phyloP scores from a whole-genome alignment of 2,329 filamentous ascomycete genomes.

The Pezicula radicicola region DNA sequence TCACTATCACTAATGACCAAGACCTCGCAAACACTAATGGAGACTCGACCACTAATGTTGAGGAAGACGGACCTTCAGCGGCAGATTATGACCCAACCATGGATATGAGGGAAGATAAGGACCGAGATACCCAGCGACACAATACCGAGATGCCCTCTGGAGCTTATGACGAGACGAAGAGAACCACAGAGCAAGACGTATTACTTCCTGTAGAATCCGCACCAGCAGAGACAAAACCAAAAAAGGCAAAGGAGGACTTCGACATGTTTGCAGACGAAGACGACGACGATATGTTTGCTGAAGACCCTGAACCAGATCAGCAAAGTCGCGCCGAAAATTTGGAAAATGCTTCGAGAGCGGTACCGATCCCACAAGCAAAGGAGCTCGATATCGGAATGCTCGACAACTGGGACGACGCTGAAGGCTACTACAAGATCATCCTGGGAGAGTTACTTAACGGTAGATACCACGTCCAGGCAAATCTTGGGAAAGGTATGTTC shows the following conservation, averaged over 20 bases:
- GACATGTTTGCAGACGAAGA: conserved; percentile 91
- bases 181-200: conserved; percentile 48
- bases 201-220: conserved; percentile 34
- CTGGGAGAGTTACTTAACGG: conserved; percentile 86
- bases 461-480: conserved; percentile 84
- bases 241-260: conserved; percentile 60
- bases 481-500: conserved; percentile 92
- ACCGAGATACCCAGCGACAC: conserved; percentile 64
- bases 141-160: conserved; percentile 52
- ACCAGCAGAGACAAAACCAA: conserved; percentile 32
- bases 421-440: conserved; percentile 95
- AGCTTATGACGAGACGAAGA: conserved; percentile 56
- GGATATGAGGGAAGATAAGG: conserved; percentile 83
- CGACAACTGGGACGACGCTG: conserved; percentile 89
- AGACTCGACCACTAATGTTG: conserved; percentile 31
- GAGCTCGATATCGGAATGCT: conserved; percentile 71
- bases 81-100: conserved; percentile 88
- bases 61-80: conserved; percentile 78
- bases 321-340: conserved; percentile 34
- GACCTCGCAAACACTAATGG: conserved; percentile 62
- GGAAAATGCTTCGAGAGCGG: conserved; percentile 42
- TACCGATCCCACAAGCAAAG: conserved; percentile 42
- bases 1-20: conserved; percentile 64
- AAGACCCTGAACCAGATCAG: conserved; percentile 41
- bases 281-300: conserved; percentile 62